Evolutionary conservation across 805 yeast genomes (phyloP).

Genomic region (Candida easanensis): DNA sequence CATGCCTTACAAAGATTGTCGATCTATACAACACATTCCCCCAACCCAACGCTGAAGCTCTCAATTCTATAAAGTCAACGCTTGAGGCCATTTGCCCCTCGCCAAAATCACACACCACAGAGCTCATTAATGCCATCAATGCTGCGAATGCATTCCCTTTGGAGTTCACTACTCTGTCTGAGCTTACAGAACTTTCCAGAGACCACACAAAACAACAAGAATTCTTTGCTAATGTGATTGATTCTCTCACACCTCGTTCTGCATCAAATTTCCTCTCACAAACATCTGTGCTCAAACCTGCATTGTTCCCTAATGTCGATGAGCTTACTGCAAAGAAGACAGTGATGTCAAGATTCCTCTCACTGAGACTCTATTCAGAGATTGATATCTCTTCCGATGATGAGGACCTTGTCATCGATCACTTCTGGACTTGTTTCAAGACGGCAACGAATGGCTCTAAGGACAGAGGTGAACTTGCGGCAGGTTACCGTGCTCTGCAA

Average conservation of each 20-base stretch:
- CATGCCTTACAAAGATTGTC: not conserved
- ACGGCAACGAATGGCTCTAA: conserved; percentile 40
- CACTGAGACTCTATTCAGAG: conserved; percentile 28
- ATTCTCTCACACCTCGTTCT: conserved; percentile 10
- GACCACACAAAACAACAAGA: conserved; percentile 8
- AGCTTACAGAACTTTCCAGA: conserved; percentile 7
- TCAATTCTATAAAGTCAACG: conserved; percentile 8
- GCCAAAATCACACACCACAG: not conserved
- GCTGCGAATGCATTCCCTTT: conserved; percentile 14
- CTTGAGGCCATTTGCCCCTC: not conserved
- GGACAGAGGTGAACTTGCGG: conserved; percentile 37
- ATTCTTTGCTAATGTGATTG: conserved; percentile 9
- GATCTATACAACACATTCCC: conserved; percentile 6
- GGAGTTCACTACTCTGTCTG: conserved; percentile 6
- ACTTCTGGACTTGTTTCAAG: conserved; percentile 42
- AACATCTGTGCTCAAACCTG: conserved; percentile 7
- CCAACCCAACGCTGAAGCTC: conserved; percentile 3
- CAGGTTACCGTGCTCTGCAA: conserved; percentile 31
- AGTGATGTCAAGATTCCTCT: conserved; percentile 28
- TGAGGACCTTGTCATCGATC: conserved; percentile 24
- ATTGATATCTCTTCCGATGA: conserved; percentile 15
- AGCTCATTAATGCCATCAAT: conserved; percentile 3
- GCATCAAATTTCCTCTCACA: conserved; percentile 9
- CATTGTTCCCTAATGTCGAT: conserved; percentile 12
- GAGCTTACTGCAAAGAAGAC: conserved; percentile 17